Evolutionary conservation across 495 filamentous ascomycete genomes (phyloP).

Genomic region (Staphylotrichum longicolle): DNA sequence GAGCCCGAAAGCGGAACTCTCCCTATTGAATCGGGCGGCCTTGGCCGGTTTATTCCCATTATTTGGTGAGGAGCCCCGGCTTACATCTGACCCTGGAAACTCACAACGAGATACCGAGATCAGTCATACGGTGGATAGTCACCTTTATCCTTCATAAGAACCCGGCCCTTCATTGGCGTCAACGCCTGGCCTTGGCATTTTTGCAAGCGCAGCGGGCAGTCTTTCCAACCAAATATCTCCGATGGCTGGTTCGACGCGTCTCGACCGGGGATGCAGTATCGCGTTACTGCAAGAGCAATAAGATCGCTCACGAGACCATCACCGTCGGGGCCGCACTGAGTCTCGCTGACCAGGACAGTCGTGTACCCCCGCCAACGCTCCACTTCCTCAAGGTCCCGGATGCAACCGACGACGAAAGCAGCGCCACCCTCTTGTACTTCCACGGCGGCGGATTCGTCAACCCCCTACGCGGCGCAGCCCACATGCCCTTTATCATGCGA

Average conservation of each 20-base stretch:
- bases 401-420: not conserved
- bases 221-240: constrained; percentile 13
- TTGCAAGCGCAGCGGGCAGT: constrained; percentile 18
- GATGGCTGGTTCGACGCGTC: constrained; percentile 14
- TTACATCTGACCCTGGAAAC: not conserved
- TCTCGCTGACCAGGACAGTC: not conserved
- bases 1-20: not conserved
- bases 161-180: constrained; percentile 23
- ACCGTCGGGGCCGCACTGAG: not conserved
- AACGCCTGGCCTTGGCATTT: constrained; percentile 21
- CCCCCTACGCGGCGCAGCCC: constrained; percentile 15
- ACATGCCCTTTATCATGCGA: constrained; percentile 23
- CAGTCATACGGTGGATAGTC: not conserved
- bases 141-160: constrained; percentile 6
- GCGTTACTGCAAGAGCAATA: not conserved
- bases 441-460: constrained; percentile 30
- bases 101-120: too few species aligned
- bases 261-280: constrained; percentile 14
- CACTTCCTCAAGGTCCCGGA: constrained; percentile 17
- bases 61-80: not conserved
- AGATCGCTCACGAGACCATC: constrained; percentile 7
- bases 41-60: not conserved
- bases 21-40: not conserved
- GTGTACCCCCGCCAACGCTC: not conserved
- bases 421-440: constrained; percentile 20